Evolutionary conservation across 306 rosid species (phyloP).

Genomic region (Cicer judaicum): DNA sequence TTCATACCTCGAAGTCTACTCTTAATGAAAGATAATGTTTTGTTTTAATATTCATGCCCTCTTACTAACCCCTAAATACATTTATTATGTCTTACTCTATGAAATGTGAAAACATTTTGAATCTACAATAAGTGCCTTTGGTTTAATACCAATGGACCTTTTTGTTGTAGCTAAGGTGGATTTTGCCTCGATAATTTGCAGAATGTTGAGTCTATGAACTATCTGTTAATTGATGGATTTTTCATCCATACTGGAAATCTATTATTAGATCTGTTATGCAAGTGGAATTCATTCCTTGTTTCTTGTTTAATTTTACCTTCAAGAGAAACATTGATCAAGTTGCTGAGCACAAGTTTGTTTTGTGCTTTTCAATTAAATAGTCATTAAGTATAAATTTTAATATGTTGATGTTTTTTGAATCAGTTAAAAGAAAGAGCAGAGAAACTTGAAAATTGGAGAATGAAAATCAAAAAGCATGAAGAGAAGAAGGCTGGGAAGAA

Average conservation of each 20-base stretch:
- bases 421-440: constrained; percentile 84
- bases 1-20: background rate
- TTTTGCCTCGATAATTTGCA: constrained; percentile 11
- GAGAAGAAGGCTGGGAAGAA: constrained; percentile 68
- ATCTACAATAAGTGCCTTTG: constrained; percentile 1
- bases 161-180: constrained; percentile 6
- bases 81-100: background rate
- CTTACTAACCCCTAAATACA: background rate
- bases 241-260: background rate
- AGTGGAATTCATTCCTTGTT: constrained; percentile 8
- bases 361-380: background rate
- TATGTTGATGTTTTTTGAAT: constrained; percentile 29
- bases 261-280: constrained; percentile 11
- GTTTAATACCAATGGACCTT: background rate
- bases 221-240: constrained; percentile 5
- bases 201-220: background rate
- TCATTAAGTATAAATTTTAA: background rate
- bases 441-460: constrained; percentile 82
- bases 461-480: constrained; percentile 53
- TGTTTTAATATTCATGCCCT: background rate
- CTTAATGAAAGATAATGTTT: constrained; percentile 13
- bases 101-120: constrained; percentile 7
- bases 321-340: constrained; percentile 11
- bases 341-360: constrained; percentile 3
- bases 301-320: background rate